Evolutionary conservation across 441 rosid genomes (phyloP).

Genomic region (Populus hybrid): DNA sequence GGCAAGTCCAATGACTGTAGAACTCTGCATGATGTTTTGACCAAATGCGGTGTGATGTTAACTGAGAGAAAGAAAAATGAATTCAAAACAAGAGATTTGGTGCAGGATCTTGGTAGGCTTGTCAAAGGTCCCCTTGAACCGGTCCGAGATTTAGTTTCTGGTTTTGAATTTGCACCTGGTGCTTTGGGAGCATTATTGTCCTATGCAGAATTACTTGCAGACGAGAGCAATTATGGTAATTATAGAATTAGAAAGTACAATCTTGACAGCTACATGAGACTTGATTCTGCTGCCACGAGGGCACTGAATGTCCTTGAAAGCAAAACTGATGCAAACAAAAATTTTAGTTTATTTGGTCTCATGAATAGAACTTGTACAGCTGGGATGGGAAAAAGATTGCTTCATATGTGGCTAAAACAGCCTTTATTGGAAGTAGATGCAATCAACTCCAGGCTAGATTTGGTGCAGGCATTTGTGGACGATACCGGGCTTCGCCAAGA

Average conservation of each 20-base stretch:
- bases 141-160: conserved; percentile 73
- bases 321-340: conserved; percentile 95
- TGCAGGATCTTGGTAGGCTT: conserved; percentile 82
- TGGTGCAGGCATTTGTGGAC: conserved; percentile 93
- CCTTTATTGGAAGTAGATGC: conserved; percentile 76
- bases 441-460: conserved; percentile 75
- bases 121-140: conserved; percentile 88
- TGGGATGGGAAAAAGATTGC: conserved; percentile 96
- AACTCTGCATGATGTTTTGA: conserved; percentile 60
- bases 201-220: conserved; percentile 82
- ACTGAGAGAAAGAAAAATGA: conserved; percentile 87
- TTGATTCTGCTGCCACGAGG: conserved; percentile 93
- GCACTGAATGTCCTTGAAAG: conserved; percentile 95
- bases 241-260: conserved; percentile 60
- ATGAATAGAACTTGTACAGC: conserved; percentile 98
- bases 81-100: conserved; percentile 86
- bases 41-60: conserved; percentile 77
- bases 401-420: conserved; percentile 96
- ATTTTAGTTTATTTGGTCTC: conserved; percentile 94
- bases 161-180: conserved; percentile 82
- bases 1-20: conserved; percentile 55
- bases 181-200: conserved; percentile 81
- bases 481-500: conserved; percentile 88
- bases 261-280: conserved; percentile 77
- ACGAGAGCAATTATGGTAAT: conserved; percentile 79